These are phyloP conservation scores for Fusarium decemcellulare DNA, from an alignment of 2,329 filamentous ascomycete genomes.

Conservation along the genomic window DNA sequence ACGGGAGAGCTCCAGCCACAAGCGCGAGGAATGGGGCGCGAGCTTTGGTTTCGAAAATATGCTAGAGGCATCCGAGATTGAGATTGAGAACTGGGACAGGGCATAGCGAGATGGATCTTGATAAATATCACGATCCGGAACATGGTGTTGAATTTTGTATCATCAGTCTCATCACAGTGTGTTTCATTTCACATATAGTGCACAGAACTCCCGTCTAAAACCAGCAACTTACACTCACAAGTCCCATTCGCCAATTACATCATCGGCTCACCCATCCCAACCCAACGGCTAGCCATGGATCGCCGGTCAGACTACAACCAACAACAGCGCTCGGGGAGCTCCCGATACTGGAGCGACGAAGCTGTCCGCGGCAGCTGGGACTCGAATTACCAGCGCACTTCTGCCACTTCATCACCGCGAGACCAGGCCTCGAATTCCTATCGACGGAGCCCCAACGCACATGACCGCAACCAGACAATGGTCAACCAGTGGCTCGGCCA, in stretches of 20 bases:
- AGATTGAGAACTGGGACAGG: conserved; percentile 5
- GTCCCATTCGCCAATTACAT: not conserved
- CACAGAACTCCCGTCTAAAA: not conserved
- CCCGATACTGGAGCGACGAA: conserved; percentile 48
- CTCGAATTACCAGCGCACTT: conserved; percentile 41
- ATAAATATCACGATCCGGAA: conserved; percentile 31
- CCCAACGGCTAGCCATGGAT: conserved; percentile 35
- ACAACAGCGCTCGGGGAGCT: conserved; percentile 38
- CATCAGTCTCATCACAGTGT: conserved; percentile 15
- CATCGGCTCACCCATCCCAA: conserved; percentile 20
- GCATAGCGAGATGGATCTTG: not conserved
- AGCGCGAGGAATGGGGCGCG: conserved; percentile 20
- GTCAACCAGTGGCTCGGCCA: conserved; percentile 46
- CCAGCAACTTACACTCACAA: conserved; percentile 21
- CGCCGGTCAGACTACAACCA: conserved; percentile 34
- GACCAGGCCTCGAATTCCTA: conserved; percentile 32
- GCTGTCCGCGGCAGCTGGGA: conserved; percentile 46
- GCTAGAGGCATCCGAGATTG: conserved; percentile 38
- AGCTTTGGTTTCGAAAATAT: conserved; percentile 17
- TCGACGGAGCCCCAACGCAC: conserved; percentile 31
- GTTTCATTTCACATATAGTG: conserved; percentile 2
- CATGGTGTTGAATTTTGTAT: conserved; percentile 5
- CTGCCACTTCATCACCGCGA: conserved; percentile 36
- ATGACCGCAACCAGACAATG: conserved; percentile 38
- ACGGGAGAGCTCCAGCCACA: conserved; percentile 45